Conservation (phyloP, 305 asterid species). For the Stenogyne calaminthoides region DNA sequence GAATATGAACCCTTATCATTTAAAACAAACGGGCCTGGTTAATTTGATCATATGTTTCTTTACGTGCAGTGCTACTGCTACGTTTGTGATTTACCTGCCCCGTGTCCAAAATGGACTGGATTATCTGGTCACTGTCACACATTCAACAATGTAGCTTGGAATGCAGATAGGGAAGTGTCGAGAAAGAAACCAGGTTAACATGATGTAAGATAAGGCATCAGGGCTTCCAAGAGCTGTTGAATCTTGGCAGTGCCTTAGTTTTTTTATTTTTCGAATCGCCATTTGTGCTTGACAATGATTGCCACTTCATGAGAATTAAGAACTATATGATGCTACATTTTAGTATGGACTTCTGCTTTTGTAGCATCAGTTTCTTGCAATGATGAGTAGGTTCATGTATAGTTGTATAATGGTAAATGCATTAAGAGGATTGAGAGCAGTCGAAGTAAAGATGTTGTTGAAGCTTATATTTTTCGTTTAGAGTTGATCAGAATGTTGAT, state of each 20-base stretch:
- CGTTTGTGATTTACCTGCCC: constrained; percentile 69
- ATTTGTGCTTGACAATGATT: background rate
- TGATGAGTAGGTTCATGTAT: background rate
- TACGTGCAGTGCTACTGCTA: constrained; percentile 63
- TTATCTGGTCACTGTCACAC: constrained; percentile 64
- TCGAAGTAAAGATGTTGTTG: background rate
- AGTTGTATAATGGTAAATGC: background rate
- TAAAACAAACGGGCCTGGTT: background rate
- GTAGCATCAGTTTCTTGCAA: background rate
- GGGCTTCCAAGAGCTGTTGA: background rate
- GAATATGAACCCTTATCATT: background rate
- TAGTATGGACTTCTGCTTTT: background rate
- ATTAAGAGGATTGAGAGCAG: background rate
- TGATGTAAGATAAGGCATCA: background rate
- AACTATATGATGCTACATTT: background rate
- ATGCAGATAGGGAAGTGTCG: constrained; percentile 21
- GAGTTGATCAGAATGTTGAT: background rate
- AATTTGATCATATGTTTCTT: background rate
- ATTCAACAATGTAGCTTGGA: constrained; percentile 54
- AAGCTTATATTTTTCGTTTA: background rate
- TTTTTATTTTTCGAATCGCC: background rate
- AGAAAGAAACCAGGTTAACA: background rate
- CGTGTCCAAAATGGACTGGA: constrained; percentile 63
- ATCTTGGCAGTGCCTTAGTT: background rate
- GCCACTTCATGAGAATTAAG: background rate